These are phyloP conservation scores for Zygoascus hellenicus DNA, from an alignment of 1,139 yeast species.

Conservation along the genomic window DNA sequence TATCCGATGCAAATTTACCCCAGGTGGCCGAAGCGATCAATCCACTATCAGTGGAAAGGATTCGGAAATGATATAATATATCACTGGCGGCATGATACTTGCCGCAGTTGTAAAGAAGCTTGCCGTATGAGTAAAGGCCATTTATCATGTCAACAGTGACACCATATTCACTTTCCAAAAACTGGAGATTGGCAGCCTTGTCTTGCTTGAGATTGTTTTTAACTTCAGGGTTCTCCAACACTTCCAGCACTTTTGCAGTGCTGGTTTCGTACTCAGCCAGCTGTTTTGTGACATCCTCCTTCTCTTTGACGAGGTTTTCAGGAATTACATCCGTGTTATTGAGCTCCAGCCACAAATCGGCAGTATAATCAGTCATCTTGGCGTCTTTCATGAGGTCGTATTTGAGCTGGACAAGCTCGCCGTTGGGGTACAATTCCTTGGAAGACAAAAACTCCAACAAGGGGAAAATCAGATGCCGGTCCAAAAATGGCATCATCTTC, in stretches of 20 bases:
- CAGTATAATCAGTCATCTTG: conserved; percentile 47
- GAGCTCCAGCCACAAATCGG: conserved; percentile 40
- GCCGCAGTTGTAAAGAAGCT: conserved; percentile 55
- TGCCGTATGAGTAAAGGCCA: conserved; percentile 50
- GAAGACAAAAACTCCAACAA: conserved; percentile 44
- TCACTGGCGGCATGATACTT: conserved; percentile 54
- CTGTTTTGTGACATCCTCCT: conserved; percentile 38
- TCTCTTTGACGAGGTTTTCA: conserved; percentile 36
- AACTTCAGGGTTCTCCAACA: conserved; percentile 46
- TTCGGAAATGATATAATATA: conserved; percentile 49
- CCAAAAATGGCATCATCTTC: conserved; percentile 49
- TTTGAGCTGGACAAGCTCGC: conserved; percentile 42
- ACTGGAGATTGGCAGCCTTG: conserved; percentile 45
- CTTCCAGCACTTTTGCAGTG: conserved; percentile 43
- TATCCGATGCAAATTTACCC: conserved; percentile 57
- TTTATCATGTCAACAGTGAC: conserved; percentile 46
- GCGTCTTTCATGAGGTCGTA: conserved; percentile 50
- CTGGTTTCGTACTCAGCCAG: conserved; percentile 39
- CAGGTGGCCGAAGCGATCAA: conserved; percentile 53
- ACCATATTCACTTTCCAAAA: conserved; percentile 40
- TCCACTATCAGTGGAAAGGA: conserved; percentile 46
- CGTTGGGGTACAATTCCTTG: conserved; percentile 42
- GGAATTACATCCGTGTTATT: conserved; percentile 40
- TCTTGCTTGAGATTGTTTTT: conserved; percentile 46
- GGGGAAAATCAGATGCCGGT: conserved; percentile 52